phyloP scores from a whole-genome alignment of 495 filamentous ascomycete species.

The Hyaloscypha variabilis region DNA sequence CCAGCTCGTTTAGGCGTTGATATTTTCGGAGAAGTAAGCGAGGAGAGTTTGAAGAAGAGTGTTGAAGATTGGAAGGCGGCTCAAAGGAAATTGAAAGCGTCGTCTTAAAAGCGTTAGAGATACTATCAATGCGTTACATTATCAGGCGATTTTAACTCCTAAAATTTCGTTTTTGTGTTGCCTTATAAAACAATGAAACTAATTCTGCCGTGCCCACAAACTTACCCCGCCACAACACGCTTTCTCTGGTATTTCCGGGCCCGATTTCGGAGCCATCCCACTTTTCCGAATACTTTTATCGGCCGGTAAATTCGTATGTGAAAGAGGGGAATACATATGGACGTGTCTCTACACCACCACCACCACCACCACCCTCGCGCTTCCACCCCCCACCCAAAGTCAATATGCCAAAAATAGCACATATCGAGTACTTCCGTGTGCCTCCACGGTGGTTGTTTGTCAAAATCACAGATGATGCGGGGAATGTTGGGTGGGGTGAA shows the following conservation, averaged over 20 bases:
- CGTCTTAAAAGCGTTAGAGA: not conserved
- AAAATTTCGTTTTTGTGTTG: no score
- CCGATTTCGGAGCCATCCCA: not conserved
- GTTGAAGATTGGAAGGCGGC: constrained; percentile 47
- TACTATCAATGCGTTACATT: not conserved
- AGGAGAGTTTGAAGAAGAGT: constrained; percentile 46
- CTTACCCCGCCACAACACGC: not conserved
- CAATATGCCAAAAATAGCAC: constrained; percentile 66
- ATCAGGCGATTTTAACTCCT: not conserved
- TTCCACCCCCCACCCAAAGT: not conserved
- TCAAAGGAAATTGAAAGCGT: constrained; percentile 36
- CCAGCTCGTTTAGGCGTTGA: constrained; percentile 53
- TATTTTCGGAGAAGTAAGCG: constrained; percentile 51
- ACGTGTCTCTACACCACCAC: not conserved
- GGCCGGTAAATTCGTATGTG: not conserved
- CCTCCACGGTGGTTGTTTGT: constrained; percentile 81
- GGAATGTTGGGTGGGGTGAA: constrained; percentile 76
- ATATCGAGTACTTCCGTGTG: constrained; percentile 75
- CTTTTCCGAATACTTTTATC: no score
- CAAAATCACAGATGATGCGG: constrained; percentile 68
- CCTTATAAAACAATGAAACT: no score
- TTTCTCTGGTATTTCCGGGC: not conserved
- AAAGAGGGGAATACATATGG: not conserved
- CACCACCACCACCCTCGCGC: not conserved
- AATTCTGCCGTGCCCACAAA: not conserved